A percentile compares a stretch with the other conserved stretches of the same genome.
These are phyloP conservation scores for Jasminum sambac DNA, from an alignment of 257 asterid species.

Conservation along the genomic window DNA sequence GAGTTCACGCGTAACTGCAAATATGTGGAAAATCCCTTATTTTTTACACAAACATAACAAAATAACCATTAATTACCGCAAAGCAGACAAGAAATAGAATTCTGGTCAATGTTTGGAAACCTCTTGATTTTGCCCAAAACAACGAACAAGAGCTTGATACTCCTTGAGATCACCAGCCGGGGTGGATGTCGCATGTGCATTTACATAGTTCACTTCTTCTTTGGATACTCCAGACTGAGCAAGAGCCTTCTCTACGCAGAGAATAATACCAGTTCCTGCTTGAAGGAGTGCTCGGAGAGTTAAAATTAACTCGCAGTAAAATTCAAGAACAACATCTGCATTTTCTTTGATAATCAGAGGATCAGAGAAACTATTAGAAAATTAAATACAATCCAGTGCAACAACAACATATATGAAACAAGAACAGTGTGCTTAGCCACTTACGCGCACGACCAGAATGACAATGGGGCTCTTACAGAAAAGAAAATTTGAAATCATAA, in stretches of 20 bases:
- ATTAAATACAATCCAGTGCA: background rate
- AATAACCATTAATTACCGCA: constrained; percentile 14
- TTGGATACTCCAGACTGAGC: constrained; percentile 86
- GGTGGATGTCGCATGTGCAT: constrained; percentile 68
- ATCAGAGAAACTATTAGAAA: background rate
- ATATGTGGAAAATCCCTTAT: constrained; percentile 20
- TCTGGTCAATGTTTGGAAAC: constrained; percentile 35
- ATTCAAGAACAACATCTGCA: constrained; percentile 2
- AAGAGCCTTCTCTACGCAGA: constrained; percentile 94
- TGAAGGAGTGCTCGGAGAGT: constrained; percentile 17
- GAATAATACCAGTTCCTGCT: constrained; percentile 91
- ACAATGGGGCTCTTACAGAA: background rate
- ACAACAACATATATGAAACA: background rate
- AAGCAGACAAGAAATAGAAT: constrained; percentile 21
- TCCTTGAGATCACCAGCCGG: constrained; percentile 70
- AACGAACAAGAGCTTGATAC: constrained; percentile 76
- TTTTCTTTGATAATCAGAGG: constrained; percentile 26
- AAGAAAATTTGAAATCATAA: background rate
- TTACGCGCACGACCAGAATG: constrained; percentile 6
- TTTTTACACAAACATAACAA: background rate
- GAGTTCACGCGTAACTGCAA: constrained; percentile 90
- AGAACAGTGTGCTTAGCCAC: background rate
- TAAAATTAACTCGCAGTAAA: constrained; percentile 7
- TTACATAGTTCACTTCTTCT: constrained; percentile 66
- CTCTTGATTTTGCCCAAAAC: constrained; percentile 93